Conservation (phyloP, 768 basidiomycete species). For the Auricularia sp. region DNA sequence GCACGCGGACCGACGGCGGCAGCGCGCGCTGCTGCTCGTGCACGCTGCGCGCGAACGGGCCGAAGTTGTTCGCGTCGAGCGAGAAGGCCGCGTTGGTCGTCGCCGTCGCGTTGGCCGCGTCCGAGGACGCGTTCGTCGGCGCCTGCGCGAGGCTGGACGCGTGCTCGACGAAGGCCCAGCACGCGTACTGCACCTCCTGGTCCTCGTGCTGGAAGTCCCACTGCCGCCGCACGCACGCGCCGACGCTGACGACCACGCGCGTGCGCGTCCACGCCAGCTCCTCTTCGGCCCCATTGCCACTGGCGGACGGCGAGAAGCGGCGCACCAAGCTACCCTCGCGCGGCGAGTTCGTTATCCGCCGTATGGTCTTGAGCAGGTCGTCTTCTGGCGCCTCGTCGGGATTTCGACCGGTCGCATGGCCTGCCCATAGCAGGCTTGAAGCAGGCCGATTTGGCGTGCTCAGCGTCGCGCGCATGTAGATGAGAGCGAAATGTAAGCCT, state of each 20-base stretch:
- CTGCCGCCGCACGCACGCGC: conserved; percentile 57
- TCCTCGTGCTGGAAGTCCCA: conserved; percentile 68
- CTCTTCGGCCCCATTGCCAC: conserved; percentile 33
- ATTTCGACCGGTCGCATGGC: background rate
- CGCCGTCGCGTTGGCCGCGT: conserved; percentile 17
- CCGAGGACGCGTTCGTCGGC: conserved; percentile 21
- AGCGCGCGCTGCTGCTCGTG: conserved; percentile 22
- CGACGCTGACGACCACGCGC: conserved; percentile 53
- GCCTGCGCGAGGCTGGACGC: conserved; percentile 23
- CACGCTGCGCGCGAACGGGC: conserved; percentile 35
- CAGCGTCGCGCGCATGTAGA: too few species aligned
- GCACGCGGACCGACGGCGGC: conserved; percentile 21
- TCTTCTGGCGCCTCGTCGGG: background rate
- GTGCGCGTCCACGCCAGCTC: conserved; percentile 63
- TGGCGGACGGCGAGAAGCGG: background rate
- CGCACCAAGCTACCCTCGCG: background rate
- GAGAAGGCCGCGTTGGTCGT: conserved; percentile 12
- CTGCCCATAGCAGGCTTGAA: background rate
- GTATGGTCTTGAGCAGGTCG: background rate
- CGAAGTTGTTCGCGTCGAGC: conserved; percentile 31
- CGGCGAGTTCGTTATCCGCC: background rate
- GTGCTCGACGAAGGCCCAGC: conserved; percentile 64
- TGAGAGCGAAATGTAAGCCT: too few species aligned
- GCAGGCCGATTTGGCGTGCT: background rate
- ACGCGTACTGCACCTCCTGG: conserved; percentile 70